phyloP scores from a whole-genome alignment of 1,284 basidiomycete genomes.

The Cystobasidium sp. region DNA sequence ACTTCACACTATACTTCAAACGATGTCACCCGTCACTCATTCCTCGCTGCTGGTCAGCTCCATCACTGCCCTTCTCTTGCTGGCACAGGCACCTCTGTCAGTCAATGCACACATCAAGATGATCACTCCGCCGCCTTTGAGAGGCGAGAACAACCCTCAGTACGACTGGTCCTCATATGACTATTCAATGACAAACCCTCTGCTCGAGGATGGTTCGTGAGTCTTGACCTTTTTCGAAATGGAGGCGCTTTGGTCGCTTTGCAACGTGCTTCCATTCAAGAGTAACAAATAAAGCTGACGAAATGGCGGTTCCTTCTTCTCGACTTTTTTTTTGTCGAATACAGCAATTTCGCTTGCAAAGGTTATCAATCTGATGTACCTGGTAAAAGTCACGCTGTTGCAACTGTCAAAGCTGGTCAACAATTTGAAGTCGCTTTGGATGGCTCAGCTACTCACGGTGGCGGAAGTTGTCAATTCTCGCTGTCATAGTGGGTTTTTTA shows the following conservation, averaged over 20 bases:
- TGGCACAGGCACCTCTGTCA: not conserved
- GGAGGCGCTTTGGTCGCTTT: constrained; percentile 7
- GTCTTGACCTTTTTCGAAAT: not conserved
- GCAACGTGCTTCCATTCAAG: not conserved
- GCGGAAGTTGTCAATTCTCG: constrained; percentile 35
- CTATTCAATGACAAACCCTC: constrained; percentile 38
- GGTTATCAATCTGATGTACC: constrained; percentile 33
- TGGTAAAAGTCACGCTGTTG: constrained; percentile 10
- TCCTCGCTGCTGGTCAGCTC: constrained; percentile 31
- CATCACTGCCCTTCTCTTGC: not conserved
- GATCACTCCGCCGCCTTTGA: constrained; percentile 22
- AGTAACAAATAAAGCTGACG: not conserved
- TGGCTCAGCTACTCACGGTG: constrained; percentile 25
- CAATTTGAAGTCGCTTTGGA: constrained; percentile 3
- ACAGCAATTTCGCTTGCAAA: constrained; percentile 36
- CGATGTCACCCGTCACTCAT: not conserved
- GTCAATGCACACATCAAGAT: constrained; percentile 36
- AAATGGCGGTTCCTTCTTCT: not conserved
- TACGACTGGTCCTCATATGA: constrained; percentile 31
- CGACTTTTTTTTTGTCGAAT: not conserved
- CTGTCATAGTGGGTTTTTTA: constrained; percentile 27
- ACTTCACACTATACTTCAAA: too few relatives aligned
- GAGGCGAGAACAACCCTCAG: constrained; percentile 26
- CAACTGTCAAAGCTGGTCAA: constrained; percentile 35
- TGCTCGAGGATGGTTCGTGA: constrained; percentile 31